A percentile compares a stretch with the other conserved stretches of the same genome.
Evolutionary conservation across 129 eudicot species (phyloP).

Genomic region (Silybum marianum): DNA sequence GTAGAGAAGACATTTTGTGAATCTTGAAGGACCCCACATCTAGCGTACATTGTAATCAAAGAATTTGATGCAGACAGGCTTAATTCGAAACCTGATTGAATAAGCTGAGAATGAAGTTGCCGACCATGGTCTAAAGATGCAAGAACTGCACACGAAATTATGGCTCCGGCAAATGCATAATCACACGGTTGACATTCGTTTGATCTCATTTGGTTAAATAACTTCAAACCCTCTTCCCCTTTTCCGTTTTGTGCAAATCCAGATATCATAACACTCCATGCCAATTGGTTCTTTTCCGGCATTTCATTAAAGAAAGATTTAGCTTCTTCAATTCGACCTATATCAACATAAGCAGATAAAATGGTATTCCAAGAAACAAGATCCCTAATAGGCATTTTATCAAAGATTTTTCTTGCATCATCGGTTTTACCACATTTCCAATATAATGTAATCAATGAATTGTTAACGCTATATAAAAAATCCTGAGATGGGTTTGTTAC

Average conservation of each 20-base stretch:
- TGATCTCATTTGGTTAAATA: constrained; percentile 57
- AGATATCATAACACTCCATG: constrained; percentile 81
- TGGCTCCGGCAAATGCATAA: constrained; percentile 71
- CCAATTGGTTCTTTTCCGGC: constrained; percentile 48
- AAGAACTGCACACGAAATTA: constrained; percentile 62
- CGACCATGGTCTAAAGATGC: constrained; percentile 73
- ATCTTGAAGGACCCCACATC: constrained; percentile 65
- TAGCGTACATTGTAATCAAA: constrained; percentile 70
- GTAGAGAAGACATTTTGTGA: constrained; percentile 43
- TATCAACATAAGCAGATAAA: constrained; percentile 62
- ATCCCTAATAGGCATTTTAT: constrained; percentile 43
- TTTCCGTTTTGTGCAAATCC: constrained; percentile 63
- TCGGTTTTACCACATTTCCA: constrained; percentile 56
- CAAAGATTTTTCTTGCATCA: constrained; percentile 56
- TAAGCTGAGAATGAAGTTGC: constrained; percentile 68
- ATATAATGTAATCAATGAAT: constrained; percentile 63
- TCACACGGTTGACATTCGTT: constrained; percentile 63
- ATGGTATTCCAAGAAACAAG: constrained; percentile 72
- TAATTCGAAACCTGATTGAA: constrained; percentile 56
- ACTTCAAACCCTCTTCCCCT: constrained; percentile 63
- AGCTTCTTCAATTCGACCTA: constrained; percentile 52
- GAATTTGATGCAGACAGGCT: constrained; percentile 80
- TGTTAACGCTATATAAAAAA: constrained; percentile 43
- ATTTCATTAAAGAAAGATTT: constrained; percentile 47
- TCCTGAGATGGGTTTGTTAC: constrained; percentile 39